Base-by-base conservation (phyloP, 2,329 filamentous ascomycete genomes). In the Penicillium sp. region DNA sequence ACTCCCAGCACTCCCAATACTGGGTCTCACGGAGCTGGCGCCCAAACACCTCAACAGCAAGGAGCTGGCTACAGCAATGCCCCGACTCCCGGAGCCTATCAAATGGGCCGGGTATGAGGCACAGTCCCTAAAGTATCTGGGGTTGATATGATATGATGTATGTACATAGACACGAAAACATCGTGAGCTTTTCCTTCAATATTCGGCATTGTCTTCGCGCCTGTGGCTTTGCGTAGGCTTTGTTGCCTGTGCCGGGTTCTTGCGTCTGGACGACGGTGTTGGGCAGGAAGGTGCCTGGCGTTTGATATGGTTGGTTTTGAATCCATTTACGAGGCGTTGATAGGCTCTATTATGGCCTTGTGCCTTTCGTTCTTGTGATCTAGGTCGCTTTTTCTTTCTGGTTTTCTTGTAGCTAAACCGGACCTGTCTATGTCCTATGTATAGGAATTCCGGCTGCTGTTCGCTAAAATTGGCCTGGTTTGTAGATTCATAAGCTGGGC, bases 61-160 rank as follows among this genome's bases (percentile, higher is more conserved):
- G 67, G 74, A 69, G 62, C 65, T 28, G 79, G 81, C 49, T 84
- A 88, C 71, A 84, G 88, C 71, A 84, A 88, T 41, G 44, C 51
- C 35, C 86, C 91, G 82, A 94, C 90, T 8, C 90, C 90, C 1
- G 89, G 90, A 78, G 90, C 90, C 45, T 93, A 93, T 62, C 73
- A 75, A 45, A 58, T 68, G 46, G 64, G 61, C 31, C 72, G 71
- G 61, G 63, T 63, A 54, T 73, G 59, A 68, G 59, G 26, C 36
- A 14, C 53, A 43, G 47, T 38, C 41, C 40, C 28, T 19, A 33
- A 37, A 45, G 38, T 38, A 40, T 37, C 50, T 53, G 31, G 58
- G 47, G 51, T 61, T 63, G 63, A 66, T 66, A 69, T 58, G 69
- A 71, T 65, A 61, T 71, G 68, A 71, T 66, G 69, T 65, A 70